These are phyloP conservation scores for Lagenaria siceraria DNA, from an alignment of 306 rosid species.

Conservation along the genomic window DNA sequence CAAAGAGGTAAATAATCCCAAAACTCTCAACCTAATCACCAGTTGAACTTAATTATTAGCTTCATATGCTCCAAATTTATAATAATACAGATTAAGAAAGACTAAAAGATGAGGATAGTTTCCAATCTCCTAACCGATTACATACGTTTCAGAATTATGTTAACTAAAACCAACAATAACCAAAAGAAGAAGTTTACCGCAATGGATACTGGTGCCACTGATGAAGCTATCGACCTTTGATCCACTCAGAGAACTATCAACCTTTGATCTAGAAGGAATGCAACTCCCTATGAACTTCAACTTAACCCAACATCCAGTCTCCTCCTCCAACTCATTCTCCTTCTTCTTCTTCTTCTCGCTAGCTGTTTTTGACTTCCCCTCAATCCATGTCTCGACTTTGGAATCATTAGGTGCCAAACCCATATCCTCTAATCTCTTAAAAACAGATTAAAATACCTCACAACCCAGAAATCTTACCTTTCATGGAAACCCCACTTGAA, in stretches of 20 bases:
- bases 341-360: slow-evolving; percentile 23
- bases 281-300: slow-evolving; percentile 50
- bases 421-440: slow-evolving; percentile 30
- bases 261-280: slow-evolving; percentile 79
- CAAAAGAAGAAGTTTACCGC: slow-evolving; percentile 34
- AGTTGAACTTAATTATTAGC: background rate
- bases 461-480: slow-evolving; percentile 8
- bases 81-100: background rate
- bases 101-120: background rate
- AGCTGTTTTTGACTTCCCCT: slow-evolving; percentile 37
- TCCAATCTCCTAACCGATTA: background rate
- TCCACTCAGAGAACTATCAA: slow-evolving; percentile 57
- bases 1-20: background rate
- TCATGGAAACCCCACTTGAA: slow-evolving; percentile 10
- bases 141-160: background rate
- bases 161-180: background rate
- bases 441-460: slow-evolving; percentile 12
- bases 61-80: background rate
- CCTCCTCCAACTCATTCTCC: slow-evolving; percentile 27
- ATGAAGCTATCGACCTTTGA: slow-evolving; percentile 68
- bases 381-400: slow-evolving; percentile 54
- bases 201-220: slow-evolving; percentile 36
- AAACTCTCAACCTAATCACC: background rate
- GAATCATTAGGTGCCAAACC: slow-evolving; percentile 49
- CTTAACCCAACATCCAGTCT: slow-evolving; percentile 53